Evolutionary conservation across 495 filamentous ascomycete species (phyloP).

Genomic region (Daldinia bambusicola): DNA sequence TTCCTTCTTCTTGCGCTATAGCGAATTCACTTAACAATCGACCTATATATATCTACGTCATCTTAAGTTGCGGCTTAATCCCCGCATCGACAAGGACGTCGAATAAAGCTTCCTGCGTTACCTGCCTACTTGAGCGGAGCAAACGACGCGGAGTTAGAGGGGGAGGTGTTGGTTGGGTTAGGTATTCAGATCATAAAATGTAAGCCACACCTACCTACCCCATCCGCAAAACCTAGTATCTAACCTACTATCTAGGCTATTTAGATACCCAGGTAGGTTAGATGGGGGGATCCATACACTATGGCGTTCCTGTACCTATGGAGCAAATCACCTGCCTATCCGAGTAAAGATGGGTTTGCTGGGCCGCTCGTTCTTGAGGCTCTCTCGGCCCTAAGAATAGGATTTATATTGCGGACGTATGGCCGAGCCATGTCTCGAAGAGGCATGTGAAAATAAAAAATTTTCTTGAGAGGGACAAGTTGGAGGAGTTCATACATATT

Average conservation of each 20-base stretch:
- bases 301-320: neutral
- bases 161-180: neutral
- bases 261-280: neutral
- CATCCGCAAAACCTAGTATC: no score
- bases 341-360: conserved; percentile 30
- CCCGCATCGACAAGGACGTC: conserved; percentile 37
- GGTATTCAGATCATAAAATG: conserved; percentile 28
- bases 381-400: conserved; percentile 11
- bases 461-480: no score
- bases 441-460: conserved; percentile 10
- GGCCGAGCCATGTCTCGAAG: conserved; percentile 7
- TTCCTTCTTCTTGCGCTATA: neutral
- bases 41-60: conserved; percentile 29
- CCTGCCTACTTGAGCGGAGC: conserved; percentile 23
- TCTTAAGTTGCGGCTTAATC: conserved; percentile 32
- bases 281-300: neutral
- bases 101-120: conserved; percentile 31
- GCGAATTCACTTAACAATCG: neutral
- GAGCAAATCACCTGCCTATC: conserved; percentile 37
- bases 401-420: neutral
- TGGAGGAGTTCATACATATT: no score
- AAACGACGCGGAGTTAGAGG: conserved; percentile 2
- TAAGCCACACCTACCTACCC: conserved; percentile 28
- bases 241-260: conserved; percentile 19
- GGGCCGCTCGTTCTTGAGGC: conserved; percentile 2